Percentiles rank a stretch among this genome's conserved stretches.
Conservation (phyloP, 345 rosid species). For the Sonneratia alba region DNA sequence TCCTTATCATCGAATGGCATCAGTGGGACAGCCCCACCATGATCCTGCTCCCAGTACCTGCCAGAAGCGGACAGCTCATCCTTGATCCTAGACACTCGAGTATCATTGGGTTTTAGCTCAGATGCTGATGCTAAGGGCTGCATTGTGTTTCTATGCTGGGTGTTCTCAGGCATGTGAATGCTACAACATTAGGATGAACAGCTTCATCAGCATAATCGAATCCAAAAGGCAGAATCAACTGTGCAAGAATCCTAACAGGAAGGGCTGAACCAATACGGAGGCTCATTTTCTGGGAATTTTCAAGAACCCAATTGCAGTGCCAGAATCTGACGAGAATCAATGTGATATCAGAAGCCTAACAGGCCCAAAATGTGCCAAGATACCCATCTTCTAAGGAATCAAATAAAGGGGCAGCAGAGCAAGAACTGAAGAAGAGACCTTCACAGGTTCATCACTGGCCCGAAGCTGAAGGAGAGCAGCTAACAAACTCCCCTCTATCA, state of each 20-base stretch:
- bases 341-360: too few species aligned
- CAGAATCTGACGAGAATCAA: neutral
- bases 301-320: neutral
- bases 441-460: neutral
- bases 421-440: neutral
- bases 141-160: neutral
- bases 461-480: neutral
- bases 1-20: conserved; percentile 3
- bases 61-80: neutral
- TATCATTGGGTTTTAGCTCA: neutral
- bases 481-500: too few species aligned
- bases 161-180: neutral
- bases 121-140: neutral
- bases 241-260: neutral
- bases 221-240: neutral
- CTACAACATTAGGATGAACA: neutral
- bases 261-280: neutral
- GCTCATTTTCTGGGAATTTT: neutral
- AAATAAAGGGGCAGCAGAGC: neutral
- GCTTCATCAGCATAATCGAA: neutral
- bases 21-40: neutral
- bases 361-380: too few species aligned
- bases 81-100: neutral
- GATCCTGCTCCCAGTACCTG: conserved; percentile 3
- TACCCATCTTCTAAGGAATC: too few species aligned